Conservation (phyloP, 208 protist species). For the Naegleria fowleri region DNA sequence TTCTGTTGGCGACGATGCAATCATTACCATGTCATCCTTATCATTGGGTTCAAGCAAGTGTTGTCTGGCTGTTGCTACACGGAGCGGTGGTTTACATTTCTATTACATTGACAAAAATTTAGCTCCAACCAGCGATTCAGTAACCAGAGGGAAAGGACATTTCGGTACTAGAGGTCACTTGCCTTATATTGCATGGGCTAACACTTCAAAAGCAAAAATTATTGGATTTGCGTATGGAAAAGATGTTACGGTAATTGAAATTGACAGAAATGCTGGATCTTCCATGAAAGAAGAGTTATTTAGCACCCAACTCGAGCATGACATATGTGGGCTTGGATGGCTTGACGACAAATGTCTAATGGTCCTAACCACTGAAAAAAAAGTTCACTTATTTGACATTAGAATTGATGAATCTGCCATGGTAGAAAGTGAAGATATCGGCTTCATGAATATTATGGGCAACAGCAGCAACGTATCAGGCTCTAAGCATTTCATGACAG, state of each 20-base stretch:
- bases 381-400: background rate
- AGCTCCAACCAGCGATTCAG: background rate
- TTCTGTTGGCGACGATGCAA: background rate
- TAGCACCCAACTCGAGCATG: background rate
- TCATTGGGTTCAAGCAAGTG: background rate
- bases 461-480: background rate
- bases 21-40: background rate
- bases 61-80: background rate
- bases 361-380: background rate
- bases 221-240: background rate
- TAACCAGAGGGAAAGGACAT: background rate
- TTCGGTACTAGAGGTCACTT: background rate
- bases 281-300: background rate
- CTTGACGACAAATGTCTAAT: background rate
- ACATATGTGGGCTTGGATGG: background rate
- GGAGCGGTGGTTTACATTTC: background rate
- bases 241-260: background rate
- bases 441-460: background rate
- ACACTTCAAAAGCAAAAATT: background rate
- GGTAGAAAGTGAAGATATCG: background rate
- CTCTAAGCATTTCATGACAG: background rate
- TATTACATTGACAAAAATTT: background rate
- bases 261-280: background rate
- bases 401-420: background rate
- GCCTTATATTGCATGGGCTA: background rate